Percentiles rank a stretch among this genome's conserved stretches.
phyloP scores from a whole-genome alignment of 805 yeast species.

The Saturnispora sanitii region DNA sequence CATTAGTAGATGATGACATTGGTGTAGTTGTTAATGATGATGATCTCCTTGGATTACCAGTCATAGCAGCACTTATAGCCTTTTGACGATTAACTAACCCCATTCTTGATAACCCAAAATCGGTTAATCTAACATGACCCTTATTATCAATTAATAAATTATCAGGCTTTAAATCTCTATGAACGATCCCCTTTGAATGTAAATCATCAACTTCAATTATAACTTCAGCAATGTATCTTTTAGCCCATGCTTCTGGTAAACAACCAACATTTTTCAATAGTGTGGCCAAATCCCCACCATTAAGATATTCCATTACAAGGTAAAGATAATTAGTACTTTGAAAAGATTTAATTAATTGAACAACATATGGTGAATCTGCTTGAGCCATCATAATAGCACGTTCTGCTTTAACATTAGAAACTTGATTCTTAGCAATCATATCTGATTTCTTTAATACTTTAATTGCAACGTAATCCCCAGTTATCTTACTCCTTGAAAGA shows the following conservation, averaged over 20 bases:
- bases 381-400: slow-evolving; percentile 98
- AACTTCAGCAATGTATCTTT: slow-evolving; percentile 79
- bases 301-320: slow-evolving; percentile 91
- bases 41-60: slow-evolving; percentile 6
- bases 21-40: slow-evolving; percentile 8
- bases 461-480: slow-evolving; percentile 94
- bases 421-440: slow-evolving; percentile 96
- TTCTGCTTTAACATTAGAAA: slow-evolving; percentile 87
- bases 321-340: slow-evolving; percentile 82
- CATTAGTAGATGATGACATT: slow-evolving; percentile 9
- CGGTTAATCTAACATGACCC: slow-evolving; percentile 90
- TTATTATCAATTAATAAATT: slow-evolving; percentile 73
- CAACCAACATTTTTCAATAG: slow-evolving; percentile 73
- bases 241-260: slow-evolving; percentile 79
- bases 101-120: slow-evolving; percentile 86
- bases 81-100: slow-evolving; percentile 81
- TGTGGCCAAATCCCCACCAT: slow-evolving; percentile 94
- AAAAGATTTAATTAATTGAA: slow-evolving; percentile 77
- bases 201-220: slow-evolving; percentile 84
- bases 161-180: slow-evolving; percentile 93
- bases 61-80: slow-evolving; percentile 11
- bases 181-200: slow-evolving; percentile 83
- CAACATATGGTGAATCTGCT: slow-evolving; percentile 86
- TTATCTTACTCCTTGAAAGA: slow-evolving; percentile 67
- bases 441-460: slow-evolving; percentile 86